Base-by-base conservation (phyloP, 1,139 yeast species). In the Torulaspora globosa region DNA sequence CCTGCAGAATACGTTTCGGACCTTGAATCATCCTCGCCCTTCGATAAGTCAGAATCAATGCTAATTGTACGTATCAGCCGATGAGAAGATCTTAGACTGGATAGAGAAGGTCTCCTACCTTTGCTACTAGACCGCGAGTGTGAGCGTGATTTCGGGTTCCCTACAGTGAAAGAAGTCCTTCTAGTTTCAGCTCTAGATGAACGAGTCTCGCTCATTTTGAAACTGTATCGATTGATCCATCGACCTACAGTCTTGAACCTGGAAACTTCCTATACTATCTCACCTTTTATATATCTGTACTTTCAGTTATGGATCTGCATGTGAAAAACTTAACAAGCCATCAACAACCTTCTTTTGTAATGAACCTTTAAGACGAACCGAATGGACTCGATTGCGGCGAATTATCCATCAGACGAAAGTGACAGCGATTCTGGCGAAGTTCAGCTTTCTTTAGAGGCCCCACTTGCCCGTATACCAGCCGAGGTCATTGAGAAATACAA, bases 51-150 rank as follows among this genome's bases (percentile, higher is more conserved):
- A 2, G 48, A 50, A 15, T 61, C 64, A 4, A 62, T 48, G 30
- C 60, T 58, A 28, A 63, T 62, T 5, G 65, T 59, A 15, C 59
- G 55, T 18, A 62, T 56, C 12, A 61, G 47, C 27, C 66, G 53
- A 29, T 58, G 63, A 6, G 66, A 58, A 9, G 64, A 58, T 34
- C 56, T 53, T 21, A 50, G 48, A 4, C 63, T 48, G 8, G 65
- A 56, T 23, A 62, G 38, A 3, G 65, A 57, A 10, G 59, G 58
- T 43, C 57, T 57, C 24, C 59, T 48, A 15, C 46, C 24, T 30
- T 48, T 48, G 36, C 54, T 51, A 11, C 42, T 48, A 21, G 62
- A 58, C 14, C 50, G 42, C 4, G 60, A 51, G 7, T 51, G 47
- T 7, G 64, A 53, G 34, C 53, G 48, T 11, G 46, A 40, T 40